A percentile compares a stretch with the other conserved stretches of the same genome.
These are phyloP conservation scores for Xylaria sp. DNA, from an alignment of 2,329 filamentous ascomycete species.

Conservation along the genomic window DNA sequence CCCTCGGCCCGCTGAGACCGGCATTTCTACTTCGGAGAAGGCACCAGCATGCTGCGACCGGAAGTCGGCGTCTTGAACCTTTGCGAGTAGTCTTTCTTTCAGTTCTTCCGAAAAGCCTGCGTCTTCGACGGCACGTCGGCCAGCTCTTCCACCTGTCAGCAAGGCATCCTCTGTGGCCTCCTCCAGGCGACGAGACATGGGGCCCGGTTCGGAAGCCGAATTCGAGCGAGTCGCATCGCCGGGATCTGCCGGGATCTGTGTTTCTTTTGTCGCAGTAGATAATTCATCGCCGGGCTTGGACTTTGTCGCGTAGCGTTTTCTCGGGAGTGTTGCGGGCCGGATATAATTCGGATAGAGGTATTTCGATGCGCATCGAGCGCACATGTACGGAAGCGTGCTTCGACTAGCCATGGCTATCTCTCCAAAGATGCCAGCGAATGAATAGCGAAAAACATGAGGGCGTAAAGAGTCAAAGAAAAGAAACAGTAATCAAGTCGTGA, in stretches of 20 bases:
- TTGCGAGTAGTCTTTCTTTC: constrained; percentile 67
- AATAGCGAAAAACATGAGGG: background rate
- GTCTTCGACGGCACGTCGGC: constrained; percentile 69
- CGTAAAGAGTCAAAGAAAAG: background rate
- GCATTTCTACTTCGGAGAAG: constrained; percentile 61
- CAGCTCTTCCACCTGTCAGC: constrained; percentile 67
- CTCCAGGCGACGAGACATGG: constrained; percentile 67
- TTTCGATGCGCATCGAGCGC: constrained; percentile 37
- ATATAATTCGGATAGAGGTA: constrained; percentile 6
- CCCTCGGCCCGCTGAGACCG: constrained; percentile 71
- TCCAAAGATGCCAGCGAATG: background rate
- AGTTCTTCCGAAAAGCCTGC: constrained; percentile 73
- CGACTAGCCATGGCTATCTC: constrained; percentile 42
- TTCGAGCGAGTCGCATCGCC: constrained; percentile 10
- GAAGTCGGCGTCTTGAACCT: constrained; percentile 67
- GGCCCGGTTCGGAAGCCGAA: constrained; percentile 50
- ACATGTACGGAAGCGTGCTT: constrained; percentile 38
- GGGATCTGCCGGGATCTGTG: constrained; percentile 20
- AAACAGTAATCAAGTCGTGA: constrained; percentile 35
- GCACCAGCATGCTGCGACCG: constrained; percentile 60
- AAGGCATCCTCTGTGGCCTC: constrained; percentile 73
- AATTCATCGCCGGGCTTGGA: constrained; percentile 17
- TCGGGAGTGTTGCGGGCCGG: constrained; percentile 5
- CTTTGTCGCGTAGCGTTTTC: constrained; percentile 29
- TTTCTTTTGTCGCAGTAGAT: constrained; percentile 16